Percentiles rank a stretch among this genome's conserved stretches.
phyloP scores from a whole-genome alignment of 495 filamentous ascomycete genomes.

The Choiromyces venosus region DNA sequence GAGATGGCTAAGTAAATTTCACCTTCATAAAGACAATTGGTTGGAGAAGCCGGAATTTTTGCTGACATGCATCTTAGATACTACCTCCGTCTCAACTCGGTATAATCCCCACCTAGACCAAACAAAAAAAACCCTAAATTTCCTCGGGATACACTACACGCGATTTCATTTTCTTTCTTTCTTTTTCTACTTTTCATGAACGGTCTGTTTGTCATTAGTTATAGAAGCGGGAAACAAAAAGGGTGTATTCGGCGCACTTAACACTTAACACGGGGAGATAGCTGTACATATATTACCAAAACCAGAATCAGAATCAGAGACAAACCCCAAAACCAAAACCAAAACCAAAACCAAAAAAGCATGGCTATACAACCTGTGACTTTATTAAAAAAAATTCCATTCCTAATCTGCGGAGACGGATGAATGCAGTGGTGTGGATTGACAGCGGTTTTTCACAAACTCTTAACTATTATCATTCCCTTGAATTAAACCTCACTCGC shows the following conservation, averaged over 20 bases:
- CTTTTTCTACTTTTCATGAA: background rate
- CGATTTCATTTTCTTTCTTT: background rate
- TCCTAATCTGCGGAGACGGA: background rate
- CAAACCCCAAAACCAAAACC: background rate
- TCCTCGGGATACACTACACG: background rate
- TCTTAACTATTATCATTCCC: too few species aligned
- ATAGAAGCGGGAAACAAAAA: slow-evolving; percentile 3
- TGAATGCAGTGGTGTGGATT: too few species aligned
- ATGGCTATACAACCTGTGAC: too few species aligned
- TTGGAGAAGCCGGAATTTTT: background rate
- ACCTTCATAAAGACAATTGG: background rate
- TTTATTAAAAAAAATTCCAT: too few species aligned
- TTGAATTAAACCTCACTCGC: background rate
- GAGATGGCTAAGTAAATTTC: slow-evolving; percentile 61
- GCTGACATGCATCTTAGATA: slow-evolving; percentile 26
- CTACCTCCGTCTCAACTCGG: slow-evolving; percentile 34
- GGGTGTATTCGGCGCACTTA: background rate
- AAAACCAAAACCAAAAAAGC: background rate
- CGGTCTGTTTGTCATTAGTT: slow-evolving; percentile 3
- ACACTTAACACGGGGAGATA: background rate
- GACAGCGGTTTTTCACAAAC: too few species aligned
- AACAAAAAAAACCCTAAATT: too few species aligned
- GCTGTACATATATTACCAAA: slow-evolving; percentile 2
- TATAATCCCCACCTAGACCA: slow-evolving; percentile 4
- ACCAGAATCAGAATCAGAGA: too few species aligned